Base-by-base conservation (phyloP, 768 basidiomycete genomes). In the Chalciporus sphaerocephalus region DNA sequence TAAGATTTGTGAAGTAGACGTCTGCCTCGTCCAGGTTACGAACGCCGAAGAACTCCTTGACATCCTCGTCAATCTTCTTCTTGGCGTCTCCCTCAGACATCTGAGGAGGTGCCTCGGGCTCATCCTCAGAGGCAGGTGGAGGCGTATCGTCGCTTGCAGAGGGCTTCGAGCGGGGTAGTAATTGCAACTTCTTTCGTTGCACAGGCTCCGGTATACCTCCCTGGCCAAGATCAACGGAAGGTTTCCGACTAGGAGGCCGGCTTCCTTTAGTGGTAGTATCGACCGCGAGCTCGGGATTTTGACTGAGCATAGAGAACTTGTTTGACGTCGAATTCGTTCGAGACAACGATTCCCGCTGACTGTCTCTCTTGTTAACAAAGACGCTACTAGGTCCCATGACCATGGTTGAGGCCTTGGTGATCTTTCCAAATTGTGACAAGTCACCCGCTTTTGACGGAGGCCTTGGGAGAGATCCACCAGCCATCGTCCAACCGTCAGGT, bases 401-500 rank as follows among this genome's bases (percentile, higher is more conserved):
- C 67, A 86, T 80, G 1, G 83, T 73, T 6, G 78, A 70, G 24
- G 80, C 77, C 69, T 78, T 79, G 60, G 69, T 83, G 62, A 95
- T 87, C 73, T 93, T 91, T 54, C 92, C 91, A 53, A 95, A 94
- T 49, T 85, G 78, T 34, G 87, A 84, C 42, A 94, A 72, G 65
- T 94, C 90, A 17, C 91, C 91, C 39, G 83, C 90, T 69, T 92
- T 87, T 46, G 85, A 68, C 32, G 80, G 80, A 21, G 81, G 78
- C 18, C 82, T 79, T 27, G 75, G 42, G 30, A 69, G 68, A 22
- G 69, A 62, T 28, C 71, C 69, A 46, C 77, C 74, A 41, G 84
- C 80, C 16, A 84, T 83, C 27, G 87, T 80, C 93, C 94, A 97
- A n/a, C 90, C 90, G 48, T 97, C 93, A 23, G 85, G 76, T 21